A percentile compares a stretch with the other conserved stretches of the same genome.
phyloP scores from a whole-genome alignment of 495 filamentous ascomycete genomes.

The Talaromyces nanjingensis region DNA sequence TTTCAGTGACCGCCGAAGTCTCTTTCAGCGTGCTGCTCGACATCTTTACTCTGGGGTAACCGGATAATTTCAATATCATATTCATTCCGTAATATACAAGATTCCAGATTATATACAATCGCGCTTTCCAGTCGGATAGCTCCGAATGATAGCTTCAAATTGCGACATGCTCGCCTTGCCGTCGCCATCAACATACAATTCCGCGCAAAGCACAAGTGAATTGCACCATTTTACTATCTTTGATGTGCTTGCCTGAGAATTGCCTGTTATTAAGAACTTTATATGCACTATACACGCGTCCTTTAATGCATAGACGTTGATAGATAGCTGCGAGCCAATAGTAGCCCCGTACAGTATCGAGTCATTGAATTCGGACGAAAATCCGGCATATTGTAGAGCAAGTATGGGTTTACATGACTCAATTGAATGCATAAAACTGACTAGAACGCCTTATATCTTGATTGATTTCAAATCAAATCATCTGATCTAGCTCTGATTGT shows the following conservation, averaged over 20 bases:
- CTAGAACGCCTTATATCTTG: background rate
- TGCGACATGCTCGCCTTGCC: background rate
- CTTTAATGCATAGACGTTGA: background rate
- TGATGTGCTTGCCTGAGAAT: background rate
- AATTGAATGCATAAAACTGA: background rate
- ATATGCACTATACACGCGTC: background rate
- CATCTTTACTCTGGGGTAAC: background rate
- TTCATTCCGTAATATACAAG: background rate
- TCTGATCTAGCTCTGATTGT: background rate
- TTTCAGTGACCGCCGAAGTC: background rate
- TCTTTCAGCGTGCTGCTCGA: background rate
- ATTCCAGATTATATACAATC: background rate
- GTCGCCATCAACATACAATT: background rate
- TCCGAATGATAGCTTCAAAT: background rate
- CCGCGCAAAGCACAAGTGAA: background rate
- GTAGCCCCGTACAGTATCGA: background rate
- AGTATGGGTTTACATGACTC: background rate
- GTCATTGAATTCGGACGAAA: background rate
- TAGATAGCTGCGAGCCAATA: background rate
- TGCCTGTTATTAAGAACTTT: background rate
- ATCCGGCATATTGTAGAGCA: background rate
- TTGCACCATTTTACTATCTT: background rate
- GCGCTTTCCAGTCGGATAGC: background rate
- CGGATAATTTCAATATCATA: background rate
- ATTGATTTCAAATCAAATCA: conserved; percentile 1